Percentiles rank a stretch among this genome's conserved stretches.
Conservation (phyloP, 345 rosid genomes). For the Dipteronia dyeriana region DNA sequence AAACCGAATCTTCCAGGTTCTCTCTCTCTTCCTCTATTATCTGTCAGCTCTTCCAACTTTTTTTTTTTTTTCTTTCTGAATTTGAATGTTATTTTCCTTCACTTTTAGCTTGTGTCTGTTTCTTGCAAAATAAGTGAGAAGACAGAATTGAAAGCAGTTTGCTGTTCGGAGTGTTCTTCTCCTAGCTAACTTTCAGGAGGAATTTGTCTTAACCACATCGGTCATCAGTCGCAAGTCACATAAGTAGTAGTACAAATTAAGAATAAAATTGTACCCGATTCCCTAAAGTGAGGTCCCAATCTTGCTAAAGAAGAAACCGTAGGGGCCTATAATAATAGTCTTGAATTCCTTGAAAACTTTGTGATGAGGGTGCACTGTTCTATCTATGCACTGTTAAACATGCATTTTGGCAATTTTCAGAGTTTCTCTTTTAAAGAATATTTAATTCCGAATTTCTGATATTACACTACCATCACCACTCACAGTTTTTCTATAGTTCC, state of each 20-base stretch:
- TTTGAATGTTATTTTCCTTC: background rate
- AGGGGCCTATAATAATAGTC: too few relatives aligned
- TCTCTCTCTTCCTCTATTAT: conserved; percentile 5
- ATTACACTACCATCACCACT: background rate
- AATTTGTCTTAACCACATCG: too few relatives aligned
- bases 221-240: background rate
- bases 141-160: too few relatives aligned
- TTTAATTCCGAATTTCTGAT: background rate
- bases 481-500: background rate
- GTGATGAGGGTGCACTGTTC: too few relatives aligned
- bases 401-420: too few relatives aligned
- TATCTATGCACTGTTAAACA: too few relatives aligned
- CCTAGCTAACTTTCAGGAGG: too few relatives aligned
- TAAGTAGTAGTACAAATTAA: background rate
- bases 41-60: background rate
- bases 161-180: too few relatives aligned
- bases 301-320: background rate
- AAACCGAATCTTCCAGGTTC: conserved; percentile 97
- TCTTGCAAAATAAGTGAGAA: too few relatives aligned
- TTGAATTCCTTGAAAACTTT: too few relatives aligned
- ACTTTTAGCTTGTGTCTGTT: background rate
- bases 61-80: background rate
- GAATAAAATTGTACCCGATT: background rate
- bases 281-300: background rate
- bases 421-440: background rate